phyloP scores from a whole-genome alignment of 495 filamentous ascomycete genomes.

The Lepraria neglecta region DNA sequence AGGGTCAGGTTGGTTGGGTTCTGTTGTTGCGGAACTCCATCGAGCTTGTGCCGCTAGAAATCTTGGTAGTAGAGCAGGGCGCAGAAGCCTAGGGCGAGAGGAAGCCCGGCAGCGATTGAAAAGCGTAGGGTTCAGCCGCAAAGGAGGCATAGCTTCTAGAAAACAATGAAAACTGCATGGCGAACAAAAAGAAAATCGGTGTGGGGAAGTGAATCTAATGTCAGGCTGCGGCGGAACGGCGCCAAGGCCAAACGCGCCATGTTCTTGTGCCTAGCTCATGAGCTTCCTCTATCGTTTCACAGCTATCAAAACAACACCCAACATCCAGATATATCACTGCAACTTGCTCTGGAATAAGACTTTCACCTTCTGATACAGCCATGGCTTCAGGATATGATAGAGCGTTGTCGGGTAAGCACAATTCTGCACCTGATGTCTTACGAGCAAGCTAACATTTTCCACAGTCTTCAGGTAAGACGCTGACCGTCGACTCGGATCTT shows the following conservation, averaged over 20 bases:
- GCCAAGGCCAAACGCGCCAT: conserved; percentile 11
- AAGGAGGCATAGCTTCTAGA: not conserved
- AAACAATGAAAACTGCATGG: not conserved
- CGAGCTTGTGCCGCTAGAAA: conserved; percentile 25
- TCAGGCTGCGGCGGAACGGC: conserved; percentile 8
- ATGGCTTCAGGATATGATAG: conserved; percentile 91
- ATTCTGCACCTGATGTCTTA: conserved; percentile 35
- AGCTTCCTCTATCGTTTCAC: not conserved
- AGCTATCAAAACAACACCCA: not conserved
- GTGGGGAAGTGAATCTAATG: not conserved
- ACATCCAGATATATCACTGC: not conserved
- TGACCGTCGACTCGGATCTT: conserved; percentile 23
- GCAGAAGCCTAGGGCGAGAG: not conserved
- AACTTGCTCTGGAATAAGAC: too few relatives aligned
- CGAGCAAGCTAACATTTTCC: conserved; percentile 15
- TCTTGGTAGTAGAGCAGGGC: not conserved
- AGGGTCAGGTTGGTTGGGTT: conserved; percentile 33
- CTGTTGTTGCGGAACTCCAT: conserved; percentile 39
- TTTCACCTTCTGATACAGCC: too few relatives aligned
- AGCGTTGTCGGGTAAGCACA: conserved; percentile 76
- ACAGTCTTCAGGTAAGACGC: conserved; percentile 59
- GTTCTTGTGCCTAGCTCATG: conserved; percentile 3
- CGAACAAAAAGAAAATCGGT: not conserved
- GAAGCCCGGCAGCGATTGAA: not conserved
- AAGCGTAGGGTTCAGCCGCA: not conserved